Conservation (phyloP, 2,329 filamentous ascomycete species). For the Cephalotrichum gorgonifer region DNA sequence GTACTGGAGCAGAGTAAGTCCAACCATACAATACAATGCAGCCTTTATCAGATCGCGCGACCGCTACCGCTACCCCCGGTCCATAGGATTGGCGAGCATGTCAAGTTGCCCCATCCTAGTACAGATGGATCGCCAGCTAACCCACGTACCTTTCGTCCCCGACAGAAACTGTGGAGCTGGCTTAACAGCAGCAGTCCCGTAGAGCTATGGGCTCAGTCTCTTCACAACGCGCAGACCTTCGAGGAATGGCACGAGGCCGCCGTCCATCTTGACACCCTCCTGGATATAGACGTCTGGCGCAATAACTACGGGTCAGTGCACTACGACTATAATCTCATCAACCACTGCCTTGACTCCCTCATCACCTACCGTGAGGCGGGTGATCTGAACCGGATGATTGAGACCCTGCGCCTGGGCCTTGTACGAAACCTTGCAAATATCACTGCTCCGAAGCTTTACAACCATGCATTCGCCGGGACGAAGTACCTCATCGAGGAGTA, state of each 20-base stretch:
- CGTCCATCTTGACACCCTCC: slow-evolving; percentile 67
- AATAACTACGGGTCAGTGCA: slow-evolving; percentile 69
- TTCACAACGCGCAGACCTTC: slow-evolving; percentile 59
- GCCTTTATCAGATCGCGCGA: not conserved
- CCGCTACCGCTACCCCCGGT: not conserved
- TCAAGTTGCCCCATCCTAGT: not conserved
- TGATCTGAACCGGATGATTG: slow-evolving; percentile 65
- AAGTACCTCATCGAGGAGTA: slow-evolving; percentile 90
- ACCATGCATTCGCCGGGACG: slow-evolving; percentile 76
- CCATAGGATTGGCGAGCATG: not conserved
- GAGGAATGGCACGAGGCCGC: slow-evolving; percentile 86
- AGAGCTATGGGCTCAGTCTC: slow-evolving; percentile 53
- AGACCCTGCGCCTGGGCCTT: slow-evolving; percentile 67
- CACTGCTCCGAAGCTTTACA: slow-evolving; percentile 70
- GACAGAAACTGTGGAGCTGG: slow-evolving; percentile 29
- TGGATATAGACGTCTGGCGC: slow-evolving; percentile 78
- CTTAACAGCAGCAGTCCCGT: slow-evolving; percentile 54
- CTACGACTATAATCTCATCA: slow-evolving; percentile 81
- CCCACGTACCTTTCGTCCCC: too few relatives aligned
- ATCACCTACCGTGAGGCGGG: slow-evolving; percentile 57
- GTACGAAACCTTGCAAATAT: slow-evolving; percentile 84
- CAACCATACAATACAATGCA: not conserved
- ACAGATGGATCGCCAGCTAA: too few relatives aligned
- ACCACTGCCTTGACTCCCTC: slow-evolving; percentile 63
- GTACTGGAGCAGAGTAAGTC: slow-evolving; percentile 52